Evolutionary conservation across 495 filamentous ascomycete species (phyloP), one percentile per base, ranked within the genome.

Genomic region (Penicillium cosmopolitanum): DNA sequence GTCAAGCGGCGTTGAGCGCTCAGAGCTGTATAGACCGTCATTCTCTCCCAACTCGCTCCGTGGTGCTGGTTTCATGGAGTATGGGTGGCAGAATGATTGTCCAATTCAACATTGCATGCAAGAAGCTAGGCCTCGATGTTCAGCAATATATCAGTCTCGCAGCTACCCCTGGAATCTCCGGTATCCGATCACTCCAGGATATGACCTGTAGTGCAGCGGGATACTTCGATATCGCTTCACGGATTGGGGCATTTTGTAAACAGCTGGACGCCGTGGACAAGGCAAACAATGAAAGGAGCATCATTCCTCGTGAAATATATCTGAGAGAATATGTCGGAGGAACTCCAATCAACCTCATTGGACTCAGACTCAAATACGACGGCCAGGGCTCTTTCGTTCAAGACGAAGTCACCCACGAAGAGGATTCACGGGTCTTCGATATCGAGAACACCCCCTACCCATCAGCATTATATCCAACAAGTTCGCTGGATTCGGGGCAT

Each of bases 11-110:
- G 0, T 44, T 51, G 5, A 63, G 52, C 1, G 55, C 62, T 11
- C 53, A 61, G 19, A 57, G 38, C 19, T 33, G 62, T 10, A 61
- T 65, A 0, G 51, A 57, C 2, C 28, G 58, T 5, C 47, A 67
- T 16, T 16, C 5, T 19, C 34, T 62, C 13, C 6, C 55, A 13
- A 55, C 43, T 6, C 53, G 53, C 1, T 57, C 59, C 0, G 50
- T 65, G 0, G 46, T 70, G 5, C 38, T 70, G 19, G 40, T 66
- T 6, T 44, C 56, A 15, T 70, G 67, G 67, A 70, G 67, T 25
- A 67, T 70, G 67, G 65, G 34, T 21, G 67, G 67, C 3, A 51
- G 65, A 40, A 66, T 70, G 55, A 40, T 67, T 16, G 60, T 63
- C 4, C 65, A 62, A 18, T 70, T 67, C 50, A 61, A 56, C 42